Percentiles rank a stretch among this genome's conserved stretches.
Conservation (phyloP, 257 asterid species). For the Fraxinus pennsylvanica region DNA sequence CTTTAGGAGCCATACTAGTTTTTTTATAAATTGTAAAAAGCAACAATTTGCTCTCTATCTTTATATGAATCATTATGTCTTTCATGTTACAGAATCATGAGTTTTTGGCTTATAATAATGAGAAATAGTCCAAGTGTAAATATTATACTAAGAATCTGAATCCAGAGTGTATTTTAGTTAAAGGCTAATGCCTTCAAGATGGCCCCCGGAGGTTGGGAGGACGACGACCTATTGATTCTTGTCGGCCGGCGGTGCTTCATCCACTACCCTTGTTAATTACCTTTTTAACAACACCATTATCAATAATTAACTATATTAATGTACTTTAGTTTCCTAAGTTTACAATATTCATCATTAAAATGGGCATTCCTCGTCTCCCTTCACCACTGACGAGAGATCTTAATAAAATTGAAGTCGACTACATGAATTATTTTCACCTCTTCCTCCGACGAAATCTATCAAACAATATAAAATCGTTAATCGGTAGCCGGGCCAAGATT, state of each 20-base stretch:
- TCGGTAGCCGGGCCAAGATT: neutral
- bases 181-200: slow-evolving; percentile 44
- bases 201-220: slow-evolving; percentile 62
- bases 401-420: neutral
- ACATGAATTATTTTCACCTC: neutral
- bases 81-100: slow-evolving; percentile 85
- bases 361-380: neutral
- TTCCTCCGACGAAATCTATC: neutral
- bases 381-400: neutral
- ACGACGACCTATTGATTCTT: slow-evolving; percentile 53
- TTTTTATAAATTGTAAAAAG: slow-evolving; percentile 37
- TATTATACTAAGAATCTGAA: slow-evolving; percentile 52
- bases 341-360: neutral
- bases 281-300: slow-evolving; percentile 19
- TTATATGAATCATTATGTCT: slow-evolving; percentile 59
- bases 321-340: neutral
- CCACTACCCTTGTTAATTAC: slow-evolving; percentile 43
- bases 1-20: slow-evolving; percentile 35
- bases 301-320: neutral
- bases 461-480: no score
- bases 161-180: slow-evolving; percentile 35
- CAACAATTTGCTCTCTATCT: slow-evolving; percentile 41
- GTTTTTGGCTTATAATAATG: slow-evolving; percentile 37
- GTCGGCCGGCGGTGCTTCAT: slow-evolving; percentile 47
- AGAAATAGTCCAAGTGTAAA: slow-evolving; percentile 31